Evolutionary conservation across 371 early-diverging fungal genomes (phyloP).

Genomic region (Mortierella sp.): DNA sequence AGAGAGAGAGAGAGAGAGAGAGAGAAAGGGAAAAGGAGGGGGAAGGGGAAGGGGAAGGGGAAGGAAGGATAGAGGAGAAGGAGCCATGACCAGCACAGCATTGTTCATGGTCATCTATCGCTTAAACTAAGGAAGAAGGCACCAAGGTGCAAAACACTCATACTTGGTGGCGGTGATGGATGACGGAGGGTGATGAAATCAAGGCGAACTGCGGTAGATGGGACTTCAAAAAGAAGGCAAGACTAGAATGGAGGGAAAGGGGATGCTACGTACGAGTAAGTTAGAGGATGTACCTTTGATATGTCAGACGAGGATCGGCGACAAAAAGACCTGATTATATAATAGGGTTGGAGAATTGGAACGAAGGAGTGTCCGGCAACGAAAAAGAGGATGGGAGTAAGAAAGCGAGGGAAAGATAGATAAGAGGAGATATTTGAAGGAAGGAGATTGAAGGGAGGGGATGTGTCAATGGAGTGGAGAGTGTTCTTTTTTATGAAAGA

Average conservation of each 20-base stretch:
- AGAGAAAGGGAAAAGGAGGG: neutral
- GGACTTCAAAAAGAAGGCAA: neutral
- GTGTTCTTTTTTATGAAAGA: neutral
- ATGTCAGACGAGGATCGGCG: slow-evolving; percentile 2
- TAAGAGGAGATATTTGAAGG: too few relatives aligned
- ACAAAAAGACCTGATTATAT: neutral
- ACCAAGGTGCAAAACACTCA: neutral
- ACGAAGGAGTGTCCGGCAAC: neutral
- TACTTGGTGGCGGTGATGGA: too few relatives aligned
- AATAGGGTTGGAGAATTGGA: neutral
- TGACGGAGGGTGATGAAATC: neutral
- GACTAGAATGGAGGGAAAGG: neutral
- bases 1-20: neutral
- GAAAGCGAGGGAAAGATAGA: too few relatives aligned
- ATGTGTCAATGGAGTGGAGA: neutral
- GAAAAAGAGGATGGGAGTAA: neutral
- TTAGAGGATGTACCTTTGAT: neutral
- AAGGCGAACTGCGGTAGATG: neutral
- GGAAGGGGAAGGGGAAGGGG: neutral
- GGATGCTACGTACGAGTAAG: neutral
- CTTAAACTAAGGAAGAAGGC: neutral
- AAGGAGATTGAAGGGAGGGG: neutral
- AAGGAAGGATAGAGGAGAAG: neutral
- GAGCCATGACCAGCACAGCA: neutral
- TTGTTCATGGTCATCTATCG: neutral